Evolutionary conservation across 108 stramenopile genomes (phyloP), one percentile per base, ranked within the genome.

Genomic region (Conticribra guillardii): DNA sequence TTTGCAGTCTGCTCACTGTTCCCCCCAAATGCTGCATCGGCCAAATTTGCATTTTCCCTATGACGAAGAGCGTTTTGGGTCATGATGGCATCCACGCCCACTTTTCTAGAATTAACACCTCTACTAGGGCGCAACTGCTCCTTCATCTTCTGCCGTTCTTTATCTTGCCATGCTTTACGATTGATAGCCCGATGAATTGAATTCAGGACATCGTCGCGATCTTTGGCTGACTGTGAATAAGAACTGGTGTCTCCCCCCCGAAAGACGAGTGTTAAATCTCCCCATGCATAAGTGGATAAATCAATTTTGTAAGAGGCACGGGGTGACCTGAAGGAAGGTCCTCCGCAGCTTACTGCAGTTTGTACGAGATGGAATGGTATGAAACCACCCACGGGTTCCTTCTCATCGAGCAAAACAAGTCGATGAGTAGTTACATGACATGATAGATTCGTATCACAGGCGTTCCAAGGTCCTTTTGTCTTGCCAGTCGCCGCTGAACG

Each of bases 1-100:
- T 45, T 41, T 49, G 2, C 18, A 55, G 4, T 37, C 33, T 64
- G 46, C 29, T 49, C 34, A 18, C 17, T 46, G 3, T 48, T 53
- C 2, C 88, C 85, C 45, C 65, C 61, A 63, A 91, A 85, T 30
- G 90, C 90, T 23, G 69, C 58, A 9, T 89, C 80, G 0, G 89
- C 87, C 69, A 94, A 73, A 56, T 73, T 74, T 9, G 87, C 85
- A 66, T 87, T 88, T 21, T 88, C 78, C 41, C 33, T 17, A 67
- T 67, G 90, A 22, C 81, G 73, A 45, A 82, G 37, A n/a, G 81
- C 62, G 64, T 81, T 83, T 69, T 82, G 87, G 30, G 89, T 76
- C 59, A 90, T 23, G 28, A 94, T 89, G 1, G 86, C 86, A 86
- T 91, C 93, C 23, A 94, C 82, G 0, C 93, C 93, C 15, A 80